These are phyloP conservation scores for Fusarium sp. DNA, from an alignment of 2,329 filamentous ascomycete species.

Conservation along the genomic window DNA sequence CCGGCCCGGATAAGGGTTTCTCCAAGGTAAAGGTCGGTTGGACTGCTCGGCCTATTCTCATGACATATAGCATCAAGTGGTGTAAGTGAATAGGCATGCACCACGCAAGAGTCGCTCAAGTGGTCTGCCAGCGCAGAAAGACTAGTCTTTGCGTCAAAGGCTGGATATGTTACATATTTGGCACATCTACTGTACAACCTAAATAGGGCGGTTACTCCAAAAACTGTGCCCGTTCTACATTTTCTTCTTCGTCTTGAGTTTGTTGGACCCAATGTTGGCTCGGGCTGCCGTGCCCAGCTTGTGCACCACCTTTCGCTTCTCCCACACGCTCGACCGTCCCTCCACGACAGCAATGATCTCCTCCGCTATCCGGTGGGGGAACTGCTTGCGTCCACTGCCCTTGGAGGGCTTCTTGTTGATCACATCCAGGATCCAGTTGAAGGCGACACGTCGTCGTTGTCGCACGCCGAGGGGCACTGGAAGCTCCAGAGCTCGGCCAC, in stretches of 20 bases:
- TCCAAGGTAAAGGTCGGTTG: not conserved
- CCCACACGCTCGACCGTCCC: conserved; percentile 87
- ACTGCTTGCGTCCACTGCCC: conserved; percentile 77
- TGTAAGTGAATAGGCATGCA: not conserved
- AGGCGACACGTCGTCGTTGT: conserved; percentile 81
- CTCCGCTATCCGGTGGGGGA: conserved; percentile 83
- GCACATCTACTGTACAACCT: conserved; percentile 47
- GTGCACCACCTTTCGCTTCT: conserved; percentile 81
- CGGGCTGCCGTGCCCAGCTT: conserved; percentile 83
- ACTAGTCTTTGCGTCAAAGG: conserved; percentile 39
- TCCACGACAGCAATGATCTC: conserved; percentile 91
- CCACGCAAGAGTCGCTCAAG: not conserved
- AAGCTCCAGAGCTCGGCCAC: conserved; percentile 85
- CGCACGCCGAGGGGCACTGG: conserved; percentile 81
- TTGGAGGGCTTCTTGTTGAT: conserved; percentile 81
- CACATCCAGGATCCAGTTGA: conserved; percentile 90
- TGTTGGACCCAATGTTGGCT: conserved; percentile 72
- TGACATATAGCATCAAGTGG: not conserved
- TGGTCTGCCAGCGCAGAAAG: not conserved
- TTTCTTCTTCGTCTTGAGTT: conserved; percentile 53
- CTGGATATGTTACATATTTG: conserved; percentile 48
- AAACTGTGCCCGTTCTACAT: conserved; percentile 41
- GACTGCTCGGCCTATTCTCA: not conserved
- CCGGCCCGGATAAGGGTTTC: not conserved
- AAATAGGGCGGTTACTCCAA: conserved; percentile 9